These are phyloP conservation scores for Oropetium thomaeum DNA, from an alignment of 176 grass and related monocot genomes.

Conservation along the genomic window DNA sequence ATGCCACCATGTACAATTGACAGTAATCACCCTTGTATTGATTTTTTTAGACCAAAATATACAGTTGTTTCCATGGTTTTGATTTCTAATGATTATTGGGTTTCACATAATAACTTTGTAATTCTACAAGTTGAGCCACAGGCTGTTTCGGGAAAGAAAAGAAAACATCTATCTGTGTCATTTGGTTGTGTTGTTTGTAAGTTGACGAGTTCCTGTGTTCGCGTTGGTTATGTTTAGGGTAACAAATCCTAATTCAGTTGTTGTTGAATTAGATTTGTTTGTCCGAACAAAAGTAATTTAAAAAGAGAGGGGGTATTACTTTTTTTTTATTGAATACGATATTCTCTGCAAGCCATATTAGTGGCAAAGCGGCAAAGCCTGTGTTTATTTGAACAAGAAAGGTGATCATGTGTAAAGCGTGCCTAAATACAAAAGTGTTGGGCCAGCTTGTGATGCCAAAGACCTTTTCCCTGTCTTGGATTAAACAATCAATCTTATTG, in stretches of 20 bases:
- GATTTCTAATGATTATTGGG: neutral
- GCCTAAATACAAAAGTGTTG: neutral
- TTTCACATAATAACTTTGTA: neutral
- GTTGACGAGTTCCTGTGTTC: neutral
- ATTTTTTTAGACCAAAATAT: neutral
- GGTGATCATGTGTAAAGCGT: neutral
- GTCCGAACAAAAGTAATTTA: too few relatives aligned
- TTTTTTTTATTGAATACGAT: too few relatives aligned
- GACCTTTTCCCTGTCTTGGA: neutral
- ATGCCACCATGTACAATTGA: conserved; percentile 31
- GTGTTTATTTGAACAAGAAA: neutral
- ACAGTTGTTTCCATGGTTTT: conserved; percentile 11
- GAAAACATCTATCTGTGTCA: neutral
- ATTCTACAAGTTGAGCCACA: neutral
- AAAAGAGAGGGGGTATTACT: too few relatives aligned
- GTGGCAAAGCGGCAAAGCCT: too few relatives aligned
- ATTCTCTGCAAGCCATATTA: too few relatives aligned
- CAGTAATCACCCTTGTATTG: conserved; percentile 1
- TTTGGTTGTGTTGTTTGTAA: neutral
- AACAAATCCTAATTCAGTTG: too few relatives aligned
- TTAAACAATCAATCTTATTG: neutral
- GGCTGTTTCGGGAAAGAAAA: neutral
- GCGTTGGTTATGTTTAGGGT: neutral
- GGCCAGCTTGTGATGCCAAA: neutral
- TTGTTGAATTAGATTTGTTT: too few relatives aligned